A percentile compares a stretch with the other conserved stretches of the same genome.
phyloP scores from a whole-genome alignment of 345 rosid species.

The Corymbia maculata region DNA sequence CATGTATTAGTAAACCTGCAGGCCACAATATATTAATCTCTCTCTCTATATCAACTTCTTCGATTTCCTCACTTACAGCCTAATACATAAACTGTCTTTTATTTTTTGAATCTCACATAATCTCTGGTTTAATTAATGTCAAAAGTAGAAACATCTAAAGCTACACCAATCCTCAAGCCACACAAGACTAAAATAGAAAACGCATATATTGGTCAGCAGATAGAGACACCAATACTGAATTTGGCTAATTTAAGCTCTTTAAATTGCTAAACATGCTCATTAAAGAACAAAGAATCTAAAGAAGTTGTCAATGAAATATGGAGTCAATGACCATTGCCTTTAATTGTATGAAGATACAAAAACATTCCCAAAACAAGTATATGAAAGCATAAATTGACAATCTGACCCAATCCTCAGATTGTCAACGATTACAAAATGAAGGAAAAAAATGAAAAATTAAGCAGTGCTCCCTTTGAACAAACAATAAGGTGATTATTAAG shows the following conservation, averaged over 20 bases:
- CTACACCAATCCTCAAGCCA: not conserved
- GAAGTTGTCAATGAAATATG: not conserved
- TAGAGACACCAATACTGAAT: not conserved
- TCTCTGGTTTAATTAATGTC: not conserved
- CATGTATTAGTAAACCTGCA: not conserved
- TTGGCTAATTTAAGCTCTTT: not conserved
- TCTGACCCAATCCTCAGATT: not conserved
- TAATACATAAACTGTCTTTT: not conserved
- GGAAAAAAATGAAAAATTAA: not conserved
- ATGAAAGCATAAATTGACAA: not conserved
- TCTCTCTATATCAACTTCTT: not conserved
- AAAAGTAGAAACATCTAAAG: not conserved
- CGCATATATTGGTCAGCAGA: not conserved
- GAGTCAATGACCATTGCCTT: not conserved
- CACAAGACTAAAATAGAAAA: not conserved
- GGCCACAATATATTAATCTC: not conserved
- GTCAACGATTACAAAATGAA: not conserved
- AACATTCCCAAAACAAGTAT: not conserved
- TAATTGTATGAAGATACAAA: not conserved
- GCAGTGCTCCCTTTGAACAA: not conserved
- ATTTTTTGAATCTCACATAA: not conserved
- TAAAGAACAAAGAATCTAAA: not conserved
- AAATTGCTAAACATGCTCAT: not conserved
- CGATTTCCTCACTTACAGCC: not conserved
- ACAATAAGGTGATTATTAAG: not conserved